phyloP scores from a whole-genome alignment of 257 asterid species.

The Ophiorrhiza pumila region DNA sequence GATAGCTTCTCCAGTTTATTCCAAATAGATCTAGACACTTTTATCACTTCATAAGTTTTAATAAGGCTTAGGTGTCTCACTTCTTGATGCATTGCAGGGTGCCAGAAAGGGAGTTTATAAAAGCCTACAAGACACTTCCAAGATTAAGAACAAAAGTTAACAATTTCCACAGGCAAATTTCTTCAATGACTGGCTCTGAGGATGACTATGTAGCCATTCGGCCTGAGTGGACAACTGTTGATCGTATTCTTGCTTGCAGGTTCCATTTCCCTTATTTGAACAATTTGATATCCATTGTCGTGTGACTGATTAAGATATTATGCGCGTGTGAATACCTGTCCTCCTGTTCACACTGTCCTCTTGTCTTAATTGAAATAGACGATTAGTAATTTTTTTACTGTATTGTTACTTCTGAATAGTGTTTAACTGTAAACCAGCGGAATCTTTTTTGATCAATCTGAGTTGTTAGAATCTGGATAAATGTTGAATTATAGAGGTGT shows the following conservation, averaged over 20 bases:
- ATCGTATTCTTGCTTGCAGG: conserved; percentile 92
- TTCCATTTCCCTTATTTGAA: conserved; percentile 22
- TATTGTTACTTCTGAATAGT: not conserved
- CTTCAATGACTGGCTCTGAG: conserved; percentile 60
- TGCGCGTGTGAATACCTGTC: too few species aligned
- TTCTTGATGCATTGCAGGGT: conserved; percentile 57
- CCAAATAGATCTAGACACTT: not conserved
- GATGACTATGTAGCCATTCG: conserved; percentile 84
- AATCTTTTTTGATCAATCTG: not conserved
- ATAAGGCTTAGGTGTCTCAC: not conserved
- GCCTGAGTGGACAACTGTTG: conserved; percentile 95
- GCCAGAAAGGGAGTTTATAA: conserved; percentile 77
- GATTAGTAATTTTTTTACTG: not conserved
- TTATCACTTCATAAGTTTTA: not conserved
- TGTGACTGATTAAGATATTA: not conserved
- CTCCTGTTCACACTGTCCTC: not conserved
- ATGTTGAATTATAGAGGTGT: not conserved
- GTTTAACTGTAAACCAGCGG: not conserved
- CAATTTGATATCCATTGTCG: not conserved
- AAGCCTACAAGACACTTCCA: conserved; percentile 88
- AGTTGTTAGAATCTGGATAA: not conserved
- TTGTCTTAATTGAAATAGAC: not conserved
- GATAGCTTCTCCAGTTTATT: not conserved
- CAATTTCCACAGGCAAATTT: conserved; percentile 70
- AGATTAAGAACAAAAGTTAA: conserved; percentile 85